Evolutionary conservation across 148 eudicot species (phyloP).

Genomic region (Rhododendron ferrugineum): DNA sequence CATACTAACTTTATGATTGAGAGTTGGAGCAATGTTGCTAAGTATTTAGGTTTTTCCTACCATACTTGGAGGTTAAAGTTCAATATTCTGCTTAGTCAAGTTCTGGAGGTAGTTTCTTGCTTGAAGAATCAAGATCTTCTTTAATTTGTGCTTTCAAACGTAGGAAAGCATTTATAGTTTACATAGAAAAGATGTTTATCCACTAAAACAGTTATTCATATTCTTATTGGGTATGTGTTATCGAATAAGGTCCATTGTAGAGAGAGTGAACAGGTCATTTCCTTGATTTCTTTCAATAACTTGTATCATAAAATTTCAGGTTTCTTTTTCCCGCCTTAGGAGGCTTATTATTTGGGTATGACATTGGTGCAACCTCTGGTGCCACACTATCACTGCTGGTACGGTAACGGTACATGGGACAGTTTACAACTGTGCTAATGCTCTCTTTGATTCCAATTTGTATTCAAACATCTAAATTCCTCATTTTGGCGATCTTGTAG

Average conservation of each 20-base stretch:
- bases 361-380: constrained; percentile 99
- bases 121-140: constrained; percentile 1
- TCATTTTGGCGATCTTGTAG: constrained; percentile 34
- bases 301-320: constrained; percentile 37
- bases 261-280: not conserved
- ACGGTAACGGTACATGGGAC: not conserved
- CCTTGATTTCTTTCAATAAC: not conserved
- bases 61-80: not conserved
- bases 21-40: not conserved
- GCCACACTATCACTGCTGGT: constrained; percentile 92
- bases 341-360: constrained; percentile 91
- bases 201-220: not conserved
- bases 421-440: constrained; percentile 1
- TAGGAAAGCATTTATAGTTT: not conserved
- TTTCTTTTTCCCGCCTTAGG: constrained; percentile 94
- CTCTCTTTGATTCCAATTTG: not conserved
- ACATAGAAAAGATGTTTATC: not conserved
- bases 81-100: not conserved
- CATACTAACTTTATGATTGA: not conserved
- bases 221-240: not conserved
- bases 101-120: constrained; percentile 6
- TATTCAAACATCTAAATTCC: not conserved
- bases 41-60: not conserved
- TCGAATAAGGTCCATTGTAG: not conserved
- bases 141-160: not conserved